These are phyloP conservation scores for Schizophyllum amplum DNA, from an alignment of 1,284 basidiomycete species.

Conservation along the genomic window DNA sequence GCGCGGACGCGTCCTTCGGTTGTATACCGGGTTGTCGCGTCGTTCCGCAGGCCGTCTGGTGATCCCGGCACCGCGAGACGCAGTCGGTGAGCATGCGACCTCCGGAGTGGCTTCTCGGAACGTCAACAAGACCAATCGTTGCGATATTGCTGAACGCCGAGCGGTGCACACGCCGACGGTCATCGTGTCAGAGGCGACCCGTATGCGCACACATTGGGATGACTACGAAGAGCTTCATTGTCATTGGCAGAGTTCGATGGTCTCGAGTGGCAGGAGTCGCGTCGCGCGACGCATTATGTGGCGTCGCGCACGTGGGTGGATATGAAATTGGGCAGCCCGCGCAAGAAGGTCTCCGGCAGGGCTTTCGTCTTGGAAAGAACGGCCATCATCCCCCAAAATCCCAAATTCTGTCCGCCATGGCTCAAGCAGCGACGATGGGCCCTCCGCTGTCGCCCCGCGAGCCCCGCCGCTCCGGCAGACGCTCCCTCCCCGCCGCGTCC, in stretches of 20 bases:
- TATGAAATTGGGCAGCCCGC: background rate
- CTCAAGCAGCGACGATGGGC: slow-evolving; percentile 45
- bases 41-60: too few relatives aligned
- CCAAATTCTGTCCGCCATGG: background rate
- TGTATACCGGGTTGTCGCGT: too few relatives aligned
- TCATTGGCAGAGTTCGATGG: too few relatives aligned
- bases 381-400: background rate
- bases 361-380: background rate
- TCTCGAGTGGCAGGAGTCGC: too few relatives aligned
- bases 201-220: background rate
- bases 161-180: background rate
- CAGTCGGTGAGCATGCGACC: background rate
- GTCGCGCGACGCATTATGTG: background rate
- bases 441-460: slow-evolving; percentile 70
- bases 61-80: background rate
- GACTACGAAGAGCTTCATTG: background rate
- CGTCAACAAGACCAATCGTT: background rate
- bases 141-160: background rate
- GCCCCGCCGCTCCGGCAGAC: slow-evolving; percentile 66
- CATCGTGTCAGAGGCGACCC: background rate
- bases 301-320: background rate
- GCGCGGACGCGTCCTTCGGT: too few relatives aligned
- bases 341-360: background rate
- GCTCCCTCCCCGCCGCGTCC: slow-evolving; percentile 56
- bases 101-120: background rate